These are phyloP conservation scores for Dionaea muscipula DNA, from an alignment of 179 eudicot genomes.

Conservation along the genomic window DNA sequence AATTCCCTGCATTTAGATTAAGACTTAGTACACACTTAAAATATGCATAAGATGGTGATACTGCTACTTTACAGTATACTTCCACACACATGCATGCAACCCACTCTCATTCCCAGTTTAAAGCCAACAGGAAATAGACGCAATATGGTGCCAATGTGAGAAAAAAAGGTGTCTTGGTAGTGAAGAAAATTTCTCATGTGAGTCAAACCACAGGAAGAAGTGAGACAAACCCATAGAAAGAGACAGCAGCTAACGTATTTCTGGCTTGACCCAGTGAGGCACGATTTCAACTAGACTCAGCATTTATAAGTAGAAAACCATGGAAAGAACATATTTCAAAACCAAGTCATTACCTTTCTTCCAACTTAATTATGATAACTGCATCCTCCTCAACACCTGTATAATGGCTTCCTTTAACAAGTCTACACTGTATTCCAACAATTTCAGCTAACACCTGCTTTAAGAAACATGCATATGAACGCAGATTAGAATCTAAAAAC, in stretches of 20 bases:
- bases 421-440: slow-evolving; percentile 83
- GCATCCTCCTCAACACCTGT: slow-evolving; percentile 92
- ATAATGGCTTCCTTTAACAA: slow-evolving; percentile 90
- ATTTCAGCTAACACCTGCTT: slow-evolving; percentile 78
- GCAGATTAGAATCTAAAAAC: neutral
- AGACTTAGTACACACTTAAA: slow-evolving; percentile 14
- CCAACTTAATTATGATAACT: slow-evolving; percentile 69
- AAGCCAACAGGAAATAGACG: too few species aligned
- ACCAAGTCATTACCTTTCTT: slow-evolving; percentile 44
- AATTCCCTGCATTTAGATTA: slow-evolving; percentile 55
- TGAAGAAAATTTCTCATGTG: too few species aligned
- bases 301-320: neutral
- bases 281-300: too few species aligned
- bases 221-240: too few species aligned
- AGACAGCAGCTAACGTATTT: too few species aligned
- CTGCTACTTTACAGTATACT: too few species aligned
- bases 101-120: too few species aligned
- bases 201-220: too few species aligned
- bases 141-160: too few species aligned
- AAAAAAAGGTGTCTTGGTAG: too few species aligned
- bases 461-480: slow-evolving; percentile 3
- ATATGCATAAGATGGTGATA: neutral
- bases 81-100: too few species aligned
- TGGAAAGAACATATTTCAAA: neutral
- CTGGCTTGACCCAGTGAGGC: too few species aligned